Conservation (phyloP, 257 asterid genomes). For the Vinca minor region DNA sequence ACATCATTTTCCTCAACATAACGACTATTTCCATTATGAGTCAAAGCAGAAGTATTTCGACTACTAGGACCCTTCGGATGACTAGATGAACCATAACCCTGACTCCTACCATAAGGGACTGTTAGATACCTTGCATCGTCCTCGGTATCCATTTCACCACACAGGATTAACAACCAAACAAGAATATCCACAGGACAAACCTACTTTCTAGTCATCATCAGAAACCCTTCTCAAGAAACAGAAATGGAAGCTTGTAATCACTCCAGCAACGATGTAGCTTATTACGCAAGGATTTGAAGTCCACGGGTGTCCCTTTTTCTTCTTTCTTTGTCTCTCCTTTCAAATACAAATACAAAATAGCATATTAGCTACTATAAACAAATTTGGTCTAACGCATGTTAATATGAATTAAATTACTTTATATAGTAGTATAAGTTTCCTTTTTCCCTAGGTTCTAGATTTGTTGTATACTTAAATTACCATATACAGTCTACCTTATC, state of each 20-base stretch:
- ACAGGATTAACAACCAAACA: constrained; percentile 15
- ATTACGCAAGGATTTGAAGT: neutral
- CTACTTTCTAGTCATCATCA: constrained; percentile 4
- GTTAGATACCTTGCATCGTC: constrained; percentile 45
- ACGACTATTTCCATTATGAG: constrained; percentile 20
- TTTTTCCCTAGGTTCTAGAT: too few relatives aligned
- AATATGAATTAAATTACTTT: too few relatives aligned
- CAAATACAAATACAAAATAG: neutral
- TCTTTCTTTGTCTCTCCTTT: neutral
- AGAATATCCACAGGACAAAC: constrained; percentile 10
- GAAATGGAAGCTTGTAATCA: neutral
- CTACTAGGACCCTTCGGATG: constrained; percentile 28
- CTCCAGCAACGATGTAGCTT: neutral
- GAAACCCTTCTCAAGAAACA: constrained; percentile 1
- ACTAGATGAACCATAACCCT: constrained; percentile 27
- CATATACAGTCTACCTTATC: too few relatives aligned
- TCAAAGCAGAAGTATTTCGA: constrained; percentile 15
- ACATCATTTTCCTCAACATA: constrained; percentile 35
- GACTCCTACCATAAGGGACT: constrained; percentile 25
- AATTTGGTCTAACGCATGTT: too few relatives aligned
- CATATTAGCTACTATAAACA: neutral
- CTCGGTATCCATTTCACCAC: constrained; percentile 46
- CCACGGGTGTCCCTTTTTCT: neutral
- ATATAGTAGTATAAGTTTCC: too few relatives aligned
- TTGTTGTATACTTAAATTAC: too few relatives aligned